Percentiles rank a stretch among this genome's conserved stretches.
Conservation (phyloP, 129 eudicot genomes). For the Pittosporum tobira region DNA sequence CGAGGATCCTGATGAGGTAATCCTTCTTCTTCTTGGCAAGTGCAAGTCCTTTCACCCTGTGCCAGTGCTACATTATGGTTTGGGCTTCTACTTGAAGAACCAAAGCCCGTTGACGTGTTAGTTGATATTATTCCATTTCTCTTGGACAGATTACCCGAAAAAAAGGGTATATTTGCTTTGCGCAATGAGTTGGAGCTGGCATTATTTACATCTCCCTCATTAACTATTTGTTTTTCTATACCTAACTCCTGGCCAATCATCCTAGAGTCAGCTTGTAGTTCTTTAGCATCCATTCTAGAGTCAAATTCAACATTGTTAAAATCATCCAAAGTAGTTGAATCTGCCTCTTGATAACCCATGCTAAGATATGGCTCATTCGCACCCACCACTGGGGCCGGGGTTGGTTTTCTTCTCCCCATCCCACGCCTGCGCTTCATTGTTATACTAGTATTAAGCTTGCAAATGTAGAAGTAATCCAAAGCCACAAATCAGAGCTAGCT, state of each 20-base stretch:
- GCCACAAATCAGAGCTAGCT: slow-evolving; percentile 4
- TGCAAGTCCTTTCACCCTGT: slow-evolving; percentile 26
- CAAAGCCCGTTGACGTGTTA: slow-evolving; percentile 30
- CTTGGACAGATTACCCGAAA: neutral
- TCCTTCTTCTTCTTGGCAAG: slow-evolving; percentile 28
- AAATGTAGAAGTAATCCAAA: neutral
- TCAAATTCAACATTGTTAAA: slow-evolving; percentile 28
- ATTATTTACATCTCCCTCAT: slow-evolving; percentile 13
- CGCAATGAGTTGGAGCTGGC: slow-evolving; percentile 9
- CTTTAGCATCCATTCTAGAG: slow-evolving; percentile 32
- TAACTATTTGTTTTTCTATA: neutral
- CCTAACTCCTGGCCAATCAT: slow-evolving; percentile 14
- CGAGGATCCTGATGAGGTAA: slow-evolving; percentile 25
- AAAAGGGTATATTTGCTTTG: neutral
- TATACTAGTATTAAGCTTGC: neutral
- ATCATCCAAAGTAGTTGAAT: slow-evolving; percentile 18
- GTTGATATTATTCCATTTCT: slow-evolving; percentile 11
- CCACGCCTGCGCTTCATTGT: neutral
- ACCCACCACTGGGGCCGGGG: slow-evolving; percentile 1
- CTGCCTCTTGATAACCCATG: slow-evolving; percentile 8
- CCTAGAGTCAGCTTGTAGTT: slow-evolving; percentile 21
- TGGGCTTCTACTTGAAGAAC: slow-evolving; percentile 31
- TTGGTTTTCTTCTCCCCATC: neutral
- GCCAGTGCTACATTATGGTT: slow-evolving; percentile 22
- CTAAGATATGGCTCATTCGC: slow-evolving; percentile 19